Evolutionary conservation across 2,329 filamentous ascomycete genomes (phyloP).

Genomic region (Diaporthe sp.): DNA sequence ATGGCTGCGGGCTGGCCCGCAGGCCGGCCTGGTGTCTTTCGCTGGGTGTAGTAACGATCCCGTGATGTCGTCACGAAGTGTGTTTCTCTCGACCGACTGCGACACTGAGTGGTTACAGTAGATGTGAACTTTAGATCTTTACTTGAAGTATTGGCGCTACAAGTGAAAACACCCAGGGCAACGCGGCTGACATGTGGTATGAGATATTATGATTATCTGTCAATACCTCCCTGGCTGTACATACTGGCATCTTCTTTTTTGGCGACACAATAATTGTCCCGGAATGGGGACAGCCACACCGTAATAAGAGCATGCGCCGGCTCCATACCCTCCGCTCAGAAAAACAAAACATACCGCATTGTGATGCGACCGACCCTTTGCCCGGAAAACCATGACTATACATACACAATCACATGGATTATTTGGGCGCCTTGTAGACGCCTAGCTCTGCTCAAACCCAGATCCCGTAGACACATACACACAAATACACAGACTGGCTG

Average conservation of each 20-base stretch:
- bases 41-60: background rate
- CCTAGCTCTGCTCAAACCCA: background rate
- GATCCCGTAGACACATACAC: background rate
- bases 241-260: background rate
- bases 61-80: background rate
- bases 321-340: conserved; percentile 1
- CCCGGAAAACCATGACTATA: conserved; percentile 1
- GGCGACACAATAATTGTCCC: background rate
- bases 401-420: background rate
- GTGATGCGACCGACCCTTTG: conserved; percentile 8
- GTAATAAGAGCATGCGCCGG: background rate
- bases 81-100: background rate
- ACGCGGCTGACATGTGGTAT: too few species aligned
- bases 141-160: background rate
- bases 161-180: background rate
- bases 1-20: conserved; percentile 27
- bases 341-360: conserved; percentile 11
- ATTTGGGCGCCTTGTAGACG: background rate
- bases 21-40: background rate
- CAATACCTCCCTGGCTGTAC: background rate
- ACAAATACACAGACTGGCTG: background rate
- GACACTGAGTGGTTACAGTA: background rate
- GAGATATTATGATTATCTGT: background rate
- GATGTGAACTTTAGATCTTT: background rate
- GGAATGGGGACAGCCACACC: conserved; percentile 3